phyloP scores from a whole-genome alignment of 2,329 filamentous ascomycete species.

The Clarireedia paspali region DNA sequence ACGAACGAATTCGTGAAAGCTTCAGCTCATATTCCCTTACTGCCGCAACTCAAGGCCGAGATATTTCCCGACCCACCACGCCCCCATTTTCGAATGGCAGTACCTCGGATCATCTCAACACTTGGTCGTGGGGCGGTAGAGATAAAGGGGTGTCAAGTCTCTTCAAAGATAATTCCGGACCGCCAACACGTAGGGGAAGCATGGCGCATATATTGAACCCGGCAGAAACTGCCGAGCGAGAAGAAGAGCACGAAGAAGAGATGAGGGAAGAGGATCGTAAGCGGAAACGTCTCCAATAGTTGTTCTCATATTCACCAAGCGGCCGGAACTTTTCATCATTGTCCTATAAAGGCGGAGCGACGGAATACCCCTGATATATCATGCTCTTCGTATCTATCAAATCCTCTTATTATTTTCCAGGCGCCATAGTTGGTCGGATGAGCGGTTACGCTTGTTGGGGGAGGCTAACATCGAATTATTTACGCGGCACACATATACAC shows the following conservation, averaged over 20 bases:
- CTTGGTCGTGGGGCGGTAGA: constrained; percentile 28
- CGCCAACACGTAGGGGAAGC: constrained; percentile 59
- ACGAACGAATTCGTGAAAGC: constrained; percentile 55
- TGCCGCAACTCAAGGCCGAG: constrained; percentile 25
- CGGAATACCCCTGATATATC: too few relatives aligned
- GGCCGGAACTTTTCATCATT: too few relatives aligned
- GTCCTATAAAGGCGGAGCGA: too few relatives aligned
- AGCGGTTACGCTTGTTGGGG: too few relatives aligned
- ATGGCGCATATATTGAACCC: constrained; percentile 69
- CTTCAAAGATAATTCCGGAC: constrained; percentile 41
- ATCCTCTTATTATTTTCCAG: too few relatives aligned
- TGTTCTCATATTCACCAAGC: too few relatives aligned
- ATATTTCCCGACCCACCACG: constrained; percentile 28
- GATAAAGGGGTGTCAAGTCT: constrained; percentile 24
- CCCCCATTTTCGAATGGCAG: constrained; percentile 27
- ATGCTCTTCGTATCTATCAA: too few relatives aligned
- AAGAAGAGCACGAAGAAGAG: constrained; percentile 59
- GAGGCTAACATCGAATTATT: too few relatives aligned
- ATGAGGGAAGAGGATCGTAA: constrained; percentile 51
- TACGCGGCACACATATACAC: too few relatives aligned
- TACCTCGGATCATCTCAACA: constrained; percentile 25
- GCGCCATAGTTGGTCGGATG: too few relatives aligned
- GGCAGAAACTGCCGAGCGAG: constrained; percentile 57
- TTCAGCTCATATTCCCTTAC: constrained; percentile 55
- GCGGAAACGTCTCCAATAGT: constrained; percentile 43